These are phyloP conservation scores for Chlorella vulgaris DNA, from an alignment of 139 green algal genomes.

Conservation along the genomic window DNA sequence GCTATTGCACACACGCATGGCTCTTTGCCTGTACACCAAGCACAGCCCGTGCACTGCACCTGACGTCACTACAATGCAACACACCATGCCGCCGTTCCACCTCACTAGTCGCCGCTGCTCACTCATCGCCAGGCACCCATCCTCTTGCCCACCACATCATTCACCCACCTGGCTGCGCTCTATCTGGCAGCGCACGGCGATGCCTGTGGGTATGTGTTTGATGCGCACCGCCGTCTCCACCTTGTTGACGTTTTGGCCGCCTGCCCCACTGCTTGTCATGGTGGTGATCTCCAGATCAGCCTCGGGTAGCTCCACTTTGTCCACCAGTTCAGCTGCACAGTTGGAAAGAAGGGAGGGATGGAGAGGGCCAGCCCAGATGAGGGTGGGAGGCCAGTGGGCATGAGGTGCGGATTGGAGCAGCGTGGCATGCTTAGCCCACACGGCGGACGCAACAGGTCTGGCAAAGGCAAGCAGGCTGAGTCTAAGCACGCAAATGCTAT, in stretches of 20 bases:
- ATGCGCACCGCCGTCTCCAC: constrained; percentile 92
- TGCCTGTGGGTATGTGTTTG: constrained; percentile 85
- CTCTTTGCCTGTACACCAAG: no score
- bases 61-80: no score
- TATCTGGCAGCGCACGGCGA: constrained; percentile 85
- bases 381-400: neutral
- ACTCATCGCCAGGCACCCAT: no score
- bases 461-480: no score
- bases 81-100: no score
- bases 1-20: no score
- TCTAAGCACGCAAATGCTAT: no score
- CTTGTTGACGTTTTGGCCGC: constrained; percentile 99
- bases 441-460: no score
- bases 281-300: constrained; percentile 90
- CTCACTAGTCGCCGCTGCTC: no score
- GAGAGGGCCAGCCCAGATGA: neutral
- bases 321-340: constrained; percentile 43
- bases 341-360: neutral
- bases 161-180: constrained; percentile 73
- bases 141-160: neutral
- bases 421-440: no score
- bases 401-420: no score
- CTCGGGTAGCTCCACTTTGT: constrained; percentile 69
- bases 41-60: no score
- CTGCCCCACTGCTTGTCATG: constrained; percentile 77